Evolutionary conservation across 2,329 filamentous ascomycete species (phyloP).

Genomic region (Polychaeton citri): DNA sequence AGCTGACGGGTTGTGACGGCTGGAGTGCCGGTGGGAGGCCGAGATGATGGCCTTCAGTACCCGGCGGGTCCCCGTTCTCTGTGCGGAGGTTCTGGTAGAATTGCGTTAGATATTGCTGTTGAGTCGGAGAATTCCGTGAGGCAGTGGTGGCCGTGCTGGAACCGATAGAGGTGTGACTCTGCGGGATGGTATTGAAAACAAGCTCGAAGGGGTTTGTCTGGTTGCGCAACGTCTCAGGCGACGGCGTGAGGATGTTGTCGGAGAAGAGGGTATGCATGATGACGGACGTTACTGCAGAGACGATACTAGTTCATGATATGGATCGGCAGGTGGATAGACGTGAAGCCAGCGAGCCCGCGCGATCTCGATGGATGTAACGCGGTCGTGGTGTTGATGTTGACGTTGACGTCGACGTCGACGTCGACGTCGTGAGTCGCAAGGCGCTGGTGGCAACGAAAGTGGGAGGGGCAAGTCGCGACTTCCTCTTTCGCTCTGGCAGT

Average conservation of each 20-base stretch:
- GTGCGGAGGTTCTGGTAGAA: constrained; percentile 14
- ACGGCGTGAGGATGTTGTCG: constrained; percentile 18
- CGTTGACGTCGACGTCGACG: too few relatives aligned
- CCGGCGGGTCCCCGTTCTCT: constrained; percentile 6
- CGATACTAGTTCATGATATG: too few relatives aligned
- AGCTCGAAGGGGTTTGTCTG: constrained; percentile 18
- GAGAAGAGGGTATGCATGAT: constrained; percentile 21
- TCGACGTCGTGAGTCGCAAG: too few relatives aligned
- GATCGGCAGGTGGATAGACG: too few relatives aligned
- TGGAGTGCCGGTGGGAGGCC: neutral
- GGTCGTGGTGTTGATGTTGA: too few relatives aligned
- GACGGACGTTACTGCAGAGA: too few relatives aligned
- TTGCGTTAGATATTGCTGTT: constrained; percentile 18
- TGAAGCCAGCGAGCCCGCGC: too few relatives aligned
- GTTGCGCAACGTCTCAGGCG: constrained; percentile 5
- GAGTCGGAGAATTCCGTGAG: constrained; percentile 11
- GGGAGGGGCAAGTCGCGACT: too few relatives aligned
- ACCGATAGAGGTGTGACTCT: constrained; percentile 8
- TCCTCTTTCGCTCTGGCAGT: too few relatives aligned
- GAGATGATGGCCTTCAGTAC: neutral
- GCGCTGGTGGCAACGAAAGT: too few relatives aligned
- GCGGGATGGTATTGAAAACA: constrained; percentile 8
- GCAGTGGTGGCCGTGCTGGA: constrained; percentile 10
- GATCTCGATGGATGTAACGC: too few relatives aligned
- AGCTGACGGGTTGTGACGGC: constrained; percentile 3